Base-by-base conservation (phyloP, 768 basidiomycete genomes). In the Austroboletus eburneus region DNA sequence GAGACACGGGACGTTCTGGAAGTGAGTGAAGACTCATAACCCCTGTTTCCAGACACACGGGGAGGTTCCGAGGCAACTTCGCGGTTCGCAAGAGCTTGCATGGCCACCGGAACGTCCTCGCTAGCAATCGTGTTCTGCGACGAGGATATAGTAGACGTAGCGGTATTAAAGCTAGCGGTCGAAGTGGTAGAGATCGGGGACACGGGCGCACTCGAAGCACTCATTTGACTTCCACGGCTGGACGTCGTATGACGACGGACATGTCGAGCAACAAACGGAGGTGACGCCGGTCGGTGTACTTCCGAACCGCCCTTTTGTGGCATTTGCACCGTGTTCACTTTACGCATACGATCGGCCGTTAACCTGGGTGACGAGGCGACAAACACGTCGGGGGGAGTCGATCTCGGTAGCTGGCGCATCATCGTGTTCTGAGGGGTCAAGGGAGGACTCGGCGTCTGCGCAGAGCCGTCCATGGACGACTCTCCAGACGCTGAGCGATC, bases 231-330 rank as follows among this genome's bases (percentile, higher is more conserved):
- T 21, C 59, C 59, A 39, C 64, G 64, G 27, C 62, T 66, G 16
- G 64, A 66, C n/a, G 56, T 59, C 14, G 64, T 66, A 33, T 59
- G 59, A 14, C 66, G 64, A 50, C 64, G 64, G n/a, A 68, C 54
- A 41, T 64, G 64, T 23, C 64, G 64, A 38, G 56, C 41, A 22
- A 66, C 56, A 39, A 66, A 66, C 14, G 66, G 66, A n/a, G 64
- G 64, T 4, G 64, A 66, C n/a, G 52, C 64, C n/a, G 66, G 58
- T 16, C 59, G 44, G 34, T 59, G 47, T 1, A 55, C 54, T 32
- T 59, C 55, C 10, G 46, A 2, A 14, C 52, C 36, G 13, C 43
- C 44, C n/a, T 39, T 49, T 18, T 49, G 55, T 14, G 57, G 63
- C 17, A 63, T 44, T 33, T 62, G 57, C 29, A 64, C 46, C 32